Conservation (phyloP, 306 rosid species). For the Ziziphus jujuba region DNA sequence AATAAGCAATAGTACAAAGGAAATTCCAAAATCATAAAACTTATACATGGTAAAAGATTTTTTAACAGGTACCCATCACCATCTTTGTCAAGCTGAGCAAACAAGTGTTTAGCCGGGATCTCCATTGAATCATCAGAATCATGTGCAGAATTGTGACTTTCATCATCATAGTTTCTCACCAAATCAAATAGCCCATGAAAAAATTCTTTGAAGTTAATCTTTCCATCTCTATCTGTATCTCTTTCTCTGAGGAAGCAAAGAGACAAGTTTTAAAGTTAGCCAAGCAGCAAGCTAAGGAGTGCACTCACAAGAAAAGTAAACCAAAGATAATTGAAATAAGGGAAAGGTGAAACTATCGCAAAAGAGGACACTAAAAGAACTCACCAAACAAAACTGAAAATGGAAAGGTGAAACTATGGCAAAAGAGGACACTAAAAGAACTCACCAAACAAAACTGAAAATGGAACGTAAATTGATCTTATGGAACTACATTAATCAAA, state of each 20-base stretch:
- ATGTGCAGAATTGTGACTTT: slow-evolving; percentile 64
- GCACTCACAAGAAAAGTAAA: background rate
- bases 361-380: background rate
- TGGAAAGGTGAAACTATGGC: background rate
- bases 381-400: background rate
- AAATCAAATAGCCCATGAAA: slow-evolving; percentile 96
- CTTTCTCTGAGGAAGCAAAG: slow-evolving; percentile 62
- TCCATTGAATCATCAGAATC: slow-evolving; percentile 58
- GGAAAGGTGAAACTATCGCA: background rate
- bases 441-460: background rate
- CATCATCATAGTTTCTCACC: slow-evolving; percentile 87
- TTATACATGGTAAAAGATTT: slow-evolving; percentile 17
- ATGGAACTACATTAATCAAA: background rate
- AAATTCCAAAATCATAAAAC: slow-evolving; percentile 16
- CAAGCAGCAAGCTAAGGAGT: slow-evolving; percentile 8
- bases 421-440: background rate
- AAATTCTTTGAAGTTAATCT: slow-evolving; percentile 87
- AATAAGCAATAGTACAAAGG: slow-evolving; percentile 26
- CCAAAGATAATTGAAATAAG: background rate
- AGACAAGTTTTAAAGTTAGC: slow-evolving; percentile 28
- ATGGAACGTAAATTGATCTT: background rate
- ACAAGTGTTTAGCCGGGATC: slow-evolving; percentile 75
- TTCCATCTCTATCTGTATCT: slow-evolving; percentile 87
- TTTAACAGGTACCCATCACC: slow-evolving; percentile 69
- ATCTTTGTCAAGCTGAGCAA: slow-evolving; percentile 83